phyloP scores from a whole-genome alignment of 106 monocot genomes.

The Apostasia ramifera region DNA sequence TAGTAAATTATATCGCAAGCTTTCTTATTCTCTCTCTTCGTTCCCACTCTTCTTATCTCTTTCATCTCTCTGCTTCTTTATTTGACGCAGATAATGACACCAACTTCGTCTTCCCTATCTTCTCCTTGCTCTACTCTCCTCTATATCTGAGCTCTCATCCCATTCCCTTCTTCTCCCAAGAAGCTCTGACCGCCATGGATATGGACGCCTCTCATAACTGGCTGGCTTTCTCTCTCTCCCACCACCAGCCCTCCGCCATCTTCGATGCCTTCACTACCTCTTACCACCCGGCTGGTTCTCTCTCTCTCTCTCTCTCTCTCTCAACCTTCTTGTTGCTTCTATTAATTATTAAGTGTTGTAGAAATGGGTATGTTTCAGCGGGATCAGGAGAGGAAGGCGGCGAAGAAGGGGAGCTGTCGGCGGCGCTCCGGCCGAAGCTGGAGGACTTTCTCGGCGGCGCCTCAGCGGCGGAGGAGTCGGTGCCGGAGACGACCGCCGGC shows the following conservation, averaged over 20 bases:
- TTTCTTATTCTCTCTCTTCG: too few species aligned
- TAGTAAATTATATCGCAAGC: too few species aligned
- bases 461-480: neutral
- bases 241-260: conserved; percentile 19
- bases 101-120: too few species aligned
- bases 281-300: conserved; percentile 8
- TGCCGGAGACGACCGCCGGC: neutral
- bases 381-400: conserved; percentile 14
- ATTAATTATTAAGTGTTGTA: neutral
- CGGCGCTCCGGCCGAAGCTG: conserved; percentile 33
- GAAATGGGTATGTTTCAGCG: neutral
- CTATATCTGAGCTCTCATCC: conserved; percentile 25
- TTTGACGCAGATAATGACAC: too few species aligned
- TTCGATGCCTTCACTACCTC: conserved; percentile 31
- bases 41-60: too few species aligned
- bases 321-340: neutral
- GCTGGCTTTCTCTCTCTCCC: conserved; percentile 55
- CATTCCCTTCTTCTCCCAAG: neutral
- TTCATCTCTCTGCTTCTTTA: too few species aligned
- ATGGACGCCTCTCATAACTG: conserved; percentile 38
- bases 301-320: conserved; percentile 3
- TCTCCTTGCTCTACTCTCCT: neutral
- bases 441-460: conserved; percentile 38
- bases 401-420: conserved; percentile 11
- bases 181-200: conserved; percentile 12